phyloP scores from a whole-genome alignment of 345 rosid genomes.

The Eucalyptus microcorys region DNA sequence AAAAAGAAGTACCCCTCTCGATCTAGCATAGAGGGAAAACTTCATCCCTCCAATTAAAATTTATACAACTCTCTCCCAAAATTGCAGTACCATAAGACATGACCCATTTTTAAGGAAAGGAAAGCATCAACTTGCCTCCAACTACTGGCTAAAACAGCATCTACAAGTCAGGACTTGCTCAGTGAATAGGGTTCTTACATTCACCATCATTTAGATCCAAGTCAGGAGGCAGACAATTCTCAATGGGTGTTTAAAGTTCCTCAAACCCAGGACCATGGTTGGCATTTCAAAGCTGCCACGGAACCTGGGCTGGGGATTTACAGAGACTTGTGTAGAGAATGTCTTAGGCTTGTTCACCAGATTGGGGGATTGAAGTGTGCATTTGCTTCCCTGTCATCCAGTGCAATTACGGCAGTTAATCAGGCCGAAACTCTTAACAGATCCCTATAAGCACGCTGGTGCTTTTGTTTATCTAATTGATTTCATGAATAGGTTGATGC shows the following conservation, averaged over 20 bases:
- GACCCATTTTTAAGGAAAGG: not conserved
- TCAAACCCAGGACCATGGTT: constrained; percentile 15
- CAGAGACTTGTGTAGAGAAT: constrained; percentile 31
- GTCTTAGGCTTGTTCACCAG: constrained; percentile 30
- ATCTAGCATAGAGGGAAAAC: not conserved
- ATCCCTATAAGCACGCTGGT: not conserved
- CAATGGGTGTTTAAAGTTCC: constrained; percentile 14
- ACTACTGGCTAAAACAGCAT: not conserved
- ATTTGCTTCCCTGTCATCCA: constrained; percentile 66
- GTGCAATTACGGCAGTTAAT: constrained; percentile 19
- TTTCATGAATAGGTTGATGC: not conserved
- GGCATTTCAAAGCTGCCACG: constrained; percentile 27
- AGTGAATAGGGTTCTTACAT: not conserved
- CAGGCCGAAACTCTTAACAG: not conserved
- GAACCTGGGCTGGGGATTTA: constrained; percentile 22
- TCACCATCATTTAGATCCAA: constrained; percentile 15
- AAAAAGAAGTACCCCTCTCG: not conserved
- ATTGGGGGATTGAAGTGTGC: constrained; percentile 36
- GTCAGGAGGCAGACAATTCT: constrained; percentile 33
- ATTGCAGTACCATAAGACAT: not conserved
- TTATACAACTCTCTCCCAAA: not conserved
- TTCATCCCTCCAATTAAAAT: not conserved
- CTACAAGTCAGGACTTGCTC: not conserved
- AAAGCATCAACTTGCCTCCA: not conserved
- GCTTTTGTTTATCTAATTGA: not conserved